Evolutionary conservation across 2,329 filamentous ascomycete genomes (phyloP).

Genomic region (Fusarium camptoceras): DNA sequence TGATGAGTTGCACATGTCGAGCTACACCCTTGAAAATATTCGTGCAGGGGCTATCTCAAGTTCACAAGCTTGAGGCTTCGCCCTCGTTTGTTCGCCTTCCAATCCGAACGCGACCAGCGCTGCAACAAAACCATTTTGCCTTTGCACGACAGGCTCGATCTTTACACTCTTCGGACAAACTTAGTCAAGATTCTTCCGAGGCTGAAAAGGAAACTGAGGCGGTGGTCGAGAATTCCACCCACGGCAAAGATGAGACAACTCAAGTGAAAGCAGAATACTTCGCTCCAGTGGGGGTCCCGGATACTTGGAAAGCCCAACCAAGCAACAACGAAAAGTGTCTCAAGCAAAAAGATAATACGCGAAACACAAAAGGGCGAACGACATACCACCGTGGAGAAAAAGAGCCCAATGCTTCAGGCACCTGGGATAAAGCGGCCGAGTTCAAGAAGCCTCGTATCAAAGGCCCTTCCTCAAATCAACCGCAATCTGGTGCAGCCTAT

Average conservation of each 20-base stretch:
- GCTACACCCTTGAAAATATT: constrained; percentile 61
- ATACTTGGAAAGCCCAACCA: constrained; percentile 22
- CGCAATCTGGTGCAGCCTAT: constrained; percentile 53
- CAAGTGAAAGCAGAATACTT: constrained; percentile 13
- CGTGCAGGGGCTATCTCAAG: constrained; percentile 58
- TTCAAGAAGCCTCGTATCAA: constrained; percentile 16
- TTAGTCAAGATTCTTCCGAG: constrained; percentile 34
- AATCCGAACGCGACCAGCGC: constrained; percentile 13
- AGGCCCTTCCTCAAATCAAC: constrained; percentile 28
- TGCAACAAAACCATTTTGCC: constrained; percentile 28
- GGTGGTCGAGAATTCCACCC: background rate
- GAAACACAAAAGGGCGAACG: background rate
- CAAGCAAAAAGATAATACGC: background rate
- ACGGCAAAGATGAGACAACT: background rate
- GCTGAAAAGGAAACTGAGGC: background rate
- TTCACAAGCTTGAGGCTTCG: constrained; percentile 50
- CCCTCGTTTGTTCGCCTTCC: constrained; percentile 34
- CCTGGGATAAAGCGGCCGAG: background rate
- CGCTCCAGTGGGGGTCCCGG: background rate
- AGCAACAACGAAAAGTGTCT: background rate
- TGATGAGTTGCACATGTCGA: constrained; percentile 63
- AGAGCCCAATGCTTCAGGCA: background rate
- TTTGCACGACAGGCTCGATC: constrained; percentile 41
- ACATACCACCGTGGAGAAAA: constrained; percentile 2
- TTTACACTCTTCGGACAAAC: constrained; percentile 38